phyloP scores from a whole-genome alignment of 768 basidiomycete species.

The Hebeloma cylindrosporum region DNA sequence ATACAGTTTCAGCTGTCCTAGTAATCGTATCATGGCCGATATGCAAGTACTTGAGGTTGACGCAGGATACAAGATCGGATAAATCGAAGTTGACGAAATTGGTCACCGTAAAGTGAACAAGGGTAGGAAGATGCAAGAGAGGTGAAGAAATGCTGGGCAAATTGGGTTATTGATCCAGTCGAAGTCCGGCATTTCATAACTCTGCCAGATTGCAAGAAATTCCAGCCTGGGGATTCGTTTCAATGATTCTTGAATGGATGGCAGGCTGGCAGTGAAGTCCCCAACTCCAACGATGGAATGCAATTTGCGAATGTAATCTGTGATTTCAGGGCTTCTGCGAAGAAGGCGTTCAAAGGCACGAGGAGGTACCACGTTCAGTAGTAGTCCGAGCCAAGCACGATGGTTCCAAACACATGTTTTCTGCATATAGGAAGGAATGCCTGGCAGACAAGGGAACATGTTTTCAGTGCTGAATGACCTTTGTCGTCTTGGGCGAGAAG shows the following conservation, averaged over 20 bases:
- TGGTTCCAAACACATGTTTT: slow-evolving; percentile 9
- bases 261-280: not conserved
- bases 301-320: slow-evolving; percentile 4
- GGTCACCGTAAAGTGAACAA: slow-evolving; percentile 1
- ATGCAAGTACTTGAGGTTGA: slow-evolving; percentile 3
- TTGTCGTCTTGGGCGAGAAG: not conserved
- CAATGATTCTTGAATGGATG: not conserved
- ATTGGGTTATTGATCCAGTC: slow-evolving; percentile 10
- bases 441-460: slow-evolving; percentile 10
- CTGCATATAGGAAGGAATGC: slow-evolving; percentile 1
- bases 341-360: slow-evolving; percentile 2
- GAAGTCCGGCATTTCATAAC: not conserved
- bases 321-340: slow-evolving; percentile 3
- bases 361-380: no score
- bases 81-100: slow-evolving; percentile 2
- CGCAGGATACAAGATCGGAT: slow-evolving; percentile 4
- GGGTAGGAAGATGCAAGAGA: slow-evolving; percentile 9
- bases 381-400: not conserved
- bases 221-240: not conserved
- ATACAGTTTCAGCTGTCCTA: not conserved
- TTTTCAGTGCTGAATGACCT: slow-evolving; percentile 2
- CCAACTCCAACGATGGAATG: not conserved
- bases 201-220: not conserved
- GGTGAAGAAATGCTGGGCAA: slow-evolving; percentile 8
- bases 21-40: not conserved